Conservation (phyloP, 345 rosid genomes). For the Boechera divaricarpa region DNA sequence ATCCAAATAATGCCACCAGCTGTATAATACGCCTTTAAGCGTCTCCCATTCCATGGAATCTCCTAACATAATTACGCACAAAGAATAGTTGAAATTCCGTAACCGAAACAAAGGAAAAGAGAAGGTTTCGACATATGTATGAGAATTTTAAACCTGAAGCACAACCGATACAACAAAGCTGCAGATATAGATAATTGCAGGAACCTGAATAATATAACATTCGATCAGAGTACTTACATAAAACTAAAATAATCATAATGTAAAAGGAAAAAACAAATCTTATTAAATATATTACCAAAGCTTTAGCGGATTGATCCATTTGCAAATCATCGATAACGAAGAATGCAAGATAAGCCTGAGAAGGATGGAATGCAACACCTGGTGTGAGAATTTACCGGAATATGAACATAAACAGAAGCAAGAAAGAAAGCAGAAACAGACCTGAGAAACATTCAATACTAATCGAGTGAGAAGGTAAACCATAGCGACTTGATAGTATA, state of each 20-base stretch:
- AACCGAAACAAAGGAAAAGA: not conserved
- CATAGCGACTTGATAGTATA: conserved; percentile 93
- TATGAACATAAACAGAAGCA: conserved; percentile 3
- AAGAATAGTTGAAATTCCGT: not conserved
- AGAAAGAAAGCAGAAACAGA: conserved; percentile 40
- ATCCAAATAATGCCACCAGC: conserved; percentile 92
- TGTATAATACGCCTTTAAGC: conserved; percentile 81
- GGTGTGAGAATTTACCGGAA: conserved; percentile 5
- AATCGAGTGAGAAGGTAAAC: conserved; percentile 90
- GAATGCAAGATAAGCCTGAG: conserved; percentile 93
- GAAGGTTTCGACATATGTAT: conserved; percentile 23
- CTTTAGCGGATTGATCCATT: conserved; percentile 89
- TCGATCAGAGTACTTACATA: conserved; percentile 18
- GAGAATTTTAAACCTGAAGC: conserved; percentile 66
- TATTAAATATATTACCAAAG: conserved; percentile 62
- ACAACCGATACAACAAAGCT: conserved; percentile 82
- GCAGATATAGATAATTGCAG: conserved; percentile 85
- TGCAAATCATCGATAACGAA: conserved; percentile 81
- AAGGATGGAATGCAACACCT: conserved; percentile 37
- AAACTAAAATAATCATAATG: conserved; percentile 2
- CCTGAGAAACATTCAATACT: conserved; percentile 90
- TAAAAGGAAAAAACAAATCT: conserved; percentile 1
- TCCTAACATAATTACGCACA: conserved; percentile 54
- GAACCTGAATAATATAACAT: conserved; percentile 59
- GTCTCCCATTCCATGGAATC: conserved; percentile 81